Base-by-base conservation (phyloP, 345 rosid species). In the Eucalyptus curtisii region DNA sequence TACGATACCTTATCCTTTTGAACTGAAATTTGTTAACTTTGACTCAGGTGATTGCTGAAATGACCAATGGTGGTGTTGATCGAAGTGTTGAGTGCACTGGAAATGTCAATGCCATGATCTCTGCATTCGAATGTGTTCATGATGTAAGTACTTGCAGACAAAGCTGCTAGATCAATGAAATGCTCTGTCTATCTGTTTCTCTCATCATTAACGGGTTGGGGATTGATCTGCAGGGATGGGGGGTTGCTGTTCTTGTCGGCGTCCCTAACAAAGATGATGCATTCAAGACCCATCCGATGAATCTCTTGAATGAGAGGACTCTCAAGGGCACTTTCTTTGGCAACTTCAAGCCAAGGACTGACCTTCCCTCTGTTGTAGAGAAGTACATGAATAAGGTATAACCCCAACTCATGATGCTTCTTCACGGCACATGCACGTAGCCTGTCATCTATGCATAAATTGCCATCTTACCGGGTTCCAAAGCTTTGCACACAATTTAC, bases 111-210 rank as follows among this genome's bases (percentile, higher is more conserved):
- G 96, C 97, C 89, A 95, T 96, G 99, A 93, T 95, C 79, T 95
- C 97, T 25, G 99, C 99, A 37, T 96, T 96, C 57, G 97, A 96
- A 94, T 96, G 98, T 31, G 97, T 95, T 61, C 99, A 97, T 24
- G 97, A 96, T 89, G 98, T 94, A 95, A 95, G n/a, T 40, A 84
- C 25, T 79, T 86, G 27, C n/a, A 37, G 13, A 48, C 49, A 40
- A 40, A 40, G 47, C 11, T 76, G 30, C 30, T 6, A 11, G 84
- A 76, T 76, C 84, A 40, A 40, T 40, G 84, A 76, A 76, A 76
- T 76, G 84, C 30, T 76, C 15, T 76, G 30, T 11, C 15, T 5
- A 10, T 76, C 47, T 0, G 30, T 40, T 40, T 76, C 47, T 76
- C 16, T 76, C 82, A 20, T 7, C 15, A 3, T 76, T 76, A 40